These are phyloP conservation scores for Cryptococcus sp. DNA, from an alignment of 1,284 basidiomycete genomes.

Conservation along the genomic window DNA sequence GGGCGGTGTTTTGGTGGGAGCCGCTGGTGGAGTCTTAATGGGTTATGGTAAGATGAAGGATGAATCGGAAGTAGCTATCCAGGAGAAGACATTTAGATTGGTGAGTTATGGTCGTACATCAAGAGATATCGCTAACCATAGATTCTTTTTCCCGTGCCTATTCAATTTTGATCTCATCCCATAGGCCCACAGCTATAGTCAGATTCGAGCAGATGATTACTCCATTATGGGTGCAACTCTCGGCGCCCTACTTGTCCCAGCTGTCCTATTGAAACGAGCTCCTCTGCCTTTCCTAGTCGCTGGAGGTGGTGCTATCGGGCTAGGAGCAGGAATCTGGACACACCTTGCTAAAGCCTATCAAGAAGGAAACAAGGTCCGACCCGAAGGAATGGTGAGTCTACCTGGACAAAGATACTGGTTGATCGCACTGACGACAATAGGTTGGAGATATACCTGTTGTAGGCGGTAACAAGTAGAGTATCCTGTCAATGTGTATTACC, in stretches of 20 bases:
- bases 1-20: constrained; percentile 9
- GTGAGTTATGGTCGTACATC: constrained; percentile 21
- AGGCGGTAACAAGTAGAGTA: constrained; percentile 14
- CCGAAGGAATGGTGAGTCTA: constrained; percentile 40
- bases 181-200: constrained; percentile 23
- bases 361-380: constrained; percentile 32
- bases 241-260: constrained; percentile 34
- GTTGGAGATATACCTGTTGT: constrained; percentile 18
- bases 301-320: constrained; percentile 41
- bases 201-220: constrained; percentile 43
- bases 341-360: constrained; percentile 30
- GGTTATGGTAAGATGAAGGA: constrained; percentile 24
- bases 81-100: constrained; percentile 28
- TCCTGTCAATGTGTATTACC: background rate
- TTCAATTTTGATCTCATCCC: background rate
- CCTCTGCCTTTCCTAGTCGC: constrained; percentile 27
- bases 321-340: constrained; percentile 36
- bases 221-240: constrained; percentile 42
- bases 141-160: background rate
- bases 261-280: constrained; percentile 40
- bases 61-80: constrained; percentile 26
- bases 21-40: constrained; percentile 19
- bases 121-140: no score
- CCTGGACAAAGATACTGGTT: background rate
- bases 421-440: background rate